phyloP scores from a whole-genome alignment of 345 rosid species.

The Hibiscus mutabilis region DNA sequence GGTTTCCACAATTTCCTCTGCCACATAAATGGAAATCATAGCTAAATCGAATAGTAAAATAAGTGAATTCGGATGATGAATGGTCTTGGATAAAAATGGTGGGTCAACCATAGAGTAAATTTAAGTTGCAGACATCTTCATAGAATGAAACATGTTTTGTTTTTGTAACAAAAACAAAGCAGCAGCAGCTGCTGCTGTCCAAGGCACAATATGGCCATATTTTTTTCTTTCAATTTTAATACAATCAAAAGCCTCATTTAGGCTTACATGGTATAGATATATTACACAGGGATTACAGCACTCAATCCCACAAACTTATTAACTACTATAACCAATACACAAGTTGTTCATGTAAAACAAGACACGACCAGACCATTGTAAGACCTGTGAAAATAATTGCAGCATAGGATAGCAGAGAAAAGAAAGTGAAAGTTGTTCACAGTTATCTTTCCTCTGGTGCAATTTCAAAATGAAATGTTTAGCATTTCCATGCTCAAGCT shows the following conservation, averaged over 20 bases:
- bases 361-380: background rate
- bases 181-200: background rate
- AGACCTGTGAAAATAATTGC: conserved; percentile 5
- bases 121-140: no score
- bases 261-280: conserved; percentile 1
- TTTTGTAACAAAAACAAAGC: background rate
- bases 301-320: background rate
- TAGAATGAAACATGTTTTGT: no score
- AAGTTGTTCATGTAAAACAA: background rate
- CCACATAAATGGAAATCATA: no score
- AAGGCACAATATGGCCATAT: background rate
- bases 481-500: conserved; percentile 52
- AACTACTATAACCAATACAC: conserved; percentile 1
- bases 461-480: conserved; percentile 36
- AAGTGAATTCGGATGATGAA: no score
- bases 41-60: no score
- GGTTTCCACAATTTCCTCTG: no score
- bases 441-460: background rate
- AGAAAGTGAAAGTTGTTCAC: background rate
- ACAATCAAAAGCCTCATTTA: background rate
- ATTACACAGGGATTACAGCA: background rate
- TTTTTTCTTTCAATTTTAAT: background rate
- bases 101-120: no score
- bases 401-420: background rate
- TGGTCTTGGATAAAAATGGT: no score